Percentiles rank a stretch among this genome's conserved stretches.
phyloP scores from a whole-genome alignment of 164 flowering plant species.

The Liquidambar formosana region DNA sequence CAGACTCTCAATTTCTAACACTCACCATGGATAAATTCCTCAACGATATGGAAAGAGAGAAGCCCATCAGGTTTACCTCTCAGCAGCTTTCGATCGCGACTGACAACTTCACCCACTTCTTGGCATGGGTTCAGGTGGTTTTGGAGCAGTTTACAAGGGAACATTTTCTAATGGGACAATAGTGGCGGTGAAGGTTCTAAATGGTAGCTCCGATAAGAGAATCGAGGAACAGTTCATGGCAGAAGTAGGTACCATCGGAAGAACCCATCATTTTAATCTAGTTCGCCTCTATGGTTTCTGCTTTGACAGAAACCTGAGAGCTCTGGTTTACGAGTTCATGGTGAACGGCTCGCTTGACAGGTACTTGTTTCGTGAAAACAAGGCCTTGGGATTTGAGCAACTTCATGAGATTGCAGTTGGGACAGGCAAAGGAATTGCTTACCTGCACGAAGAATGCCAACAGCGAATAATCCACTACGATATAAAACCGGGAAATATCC shows the following conservation, averaged over 20 bases:
- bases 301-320: no score
- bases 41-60: slow-evolving; percentile 22
- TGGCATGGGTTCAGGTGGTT: no score
- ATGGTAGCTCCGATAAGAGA: no score
- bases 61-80: no score
- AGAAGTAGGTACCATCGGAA: slow-evolving; percentile 32
- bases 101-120: slow-evolving; percentile 9
- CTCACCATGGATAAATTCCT: slow-evolving; percentile 21
- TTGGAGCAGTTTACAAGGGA: no score
- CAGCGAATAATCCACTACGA: slow-evolving; percentile 32
- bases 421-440: no score
- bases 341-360: slow-evolving; percentile 20
- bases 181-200: slow-evolving; percentile 27
- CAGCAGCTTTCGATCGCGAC: slow-evolving; percentile 19
- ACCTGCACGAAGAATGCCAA: slow-evolving; percentile 27
- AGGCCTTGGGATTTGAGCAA: slow-evolving; percentile 9
- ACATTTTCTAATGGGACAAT: slow-evolving; percentile 10
- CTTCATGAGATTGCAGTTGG: slow-evolving; percentile 20
- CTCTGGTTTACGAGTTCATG: no score
- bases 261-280: slow-evolving; percentile 28
- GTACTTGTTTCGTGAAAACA: slow-evolving; percentile 16
- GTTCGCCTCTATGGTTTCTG: slow-evolving; percentile 27
- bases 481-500: slow-evolving; percentile 28
- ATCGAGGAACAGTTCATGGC: no score
- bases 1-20: slow-evolving; percentile 6